Base-by-base conservation (phyloP, 2,329 filamentous ascomycete genomes). In the Chaetomiaceae sp. region DNA sequence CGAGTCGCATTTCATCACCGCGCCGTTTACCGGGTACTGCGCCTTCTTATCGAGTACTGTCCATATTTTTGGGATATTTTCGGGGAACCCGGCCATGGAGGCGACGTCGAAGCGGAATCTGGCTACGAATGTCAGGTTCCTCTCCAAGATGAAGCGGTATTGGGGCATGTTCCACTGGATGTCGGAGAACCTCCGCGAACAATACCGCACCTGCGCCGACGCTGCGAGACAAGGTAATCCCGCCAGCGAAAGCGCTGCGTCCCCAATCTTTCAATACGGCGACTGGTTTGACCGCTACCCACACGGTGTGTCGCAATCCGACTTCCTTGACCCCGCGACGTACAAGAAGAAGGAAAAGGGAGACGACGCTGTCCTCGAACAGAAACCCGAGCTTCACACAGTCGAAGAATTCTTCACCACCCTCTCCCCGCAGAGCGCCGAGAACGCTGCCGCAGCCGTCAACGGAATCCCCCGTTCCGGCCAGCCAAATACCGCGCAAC, bases 141-240 rank as follows among this genome's bases (percentile, higher is more conserved):
- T 99, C 40, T 86, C 87, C 50, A 94, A 89, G 70, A 95, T 97
- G 89, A 96, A 96, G 75, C 89, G 89, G 55, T 91, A 94, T 64
- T 99, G 94, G 94, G 94, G 92, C 55, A 95, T 96, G 87, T 96
- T 97, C 66, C 89, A 96, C 67, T 96, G 90, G 73, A 91, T 97
- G 80, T 86, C 90, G 1, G 91, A 97, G 66, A 94, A 92, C 64
- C 78, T 96, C 32, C 90, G 94, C 55, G 87, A 92, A 50, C 84
- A 95, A 56, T 99, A 96, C 66, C 83, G 87, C 47, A 82, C 84
- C 43, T 92, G 90, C 61, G 85, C 90, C 14, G 90, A 96, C 67
- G 86, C 86, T n/a, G 83, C 85, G 27, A 77, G 85, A 48, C 81
- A 83, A 60, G 89, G 88, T 9, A 76, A 76, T n/a, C 69, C 76